Percentiles rank a stretch among this genome's conserved stretches.
Evolutionary conservation across 1,284 basidiomycete genomes (phyloP).

Genomic region (Ustilago nuda): DNA sequence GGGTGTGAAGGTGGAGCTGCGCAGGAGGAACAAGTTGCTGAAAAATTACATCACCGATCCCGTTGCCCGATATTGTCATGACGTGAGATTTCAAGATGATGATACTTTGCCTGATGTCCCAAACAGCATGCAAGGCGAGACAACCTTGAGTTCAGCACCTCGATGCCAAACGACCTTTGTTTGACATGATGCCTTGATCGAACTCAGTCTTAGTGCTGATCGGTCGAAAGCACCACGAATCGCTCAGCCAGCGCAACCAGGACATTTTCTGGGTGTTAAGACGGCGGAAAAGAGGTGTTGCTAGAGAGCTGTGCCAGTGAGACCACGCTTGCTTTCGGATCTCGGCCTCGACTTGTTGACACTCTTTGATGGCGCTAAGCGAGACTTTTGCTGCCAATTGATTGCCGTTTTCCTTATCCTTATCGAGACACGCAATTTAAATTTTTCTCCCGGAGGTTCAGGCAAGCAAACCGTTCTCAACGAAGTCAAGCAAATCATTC

Average conservation of each 20-base stretch:
- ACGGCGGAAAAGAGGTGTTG: not conserved
- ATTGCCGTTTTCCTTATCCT: constrained; percentile 1
- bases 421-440: constrained; percentile 5
- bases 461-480: no score
- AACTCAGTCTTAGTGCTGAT: no score
- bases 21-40: constrained; percentile 1
- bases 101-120: no score
- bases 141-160: no score
- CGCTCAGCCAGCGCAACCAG: no score
- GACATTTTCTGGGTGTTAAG: constrained; percentile 3
- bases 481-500: no score
- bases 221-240: no score
- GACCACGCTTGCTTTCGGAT: constrained; percentile 9
- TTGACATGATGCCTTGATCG: no score
- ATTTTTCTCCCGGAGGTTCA: not conserved
- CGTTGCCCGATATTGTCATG: not conserved
- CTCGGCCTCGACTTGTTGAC: not conserved
- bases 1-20: not conserved
- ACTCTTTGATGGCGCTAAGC: not conserved
- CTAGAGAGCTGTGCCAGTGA: not conserved
- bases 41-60: not conserved
- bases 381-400: not conserved
- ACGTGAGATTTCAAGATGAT: no score
- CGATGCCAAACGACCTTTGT: no score
- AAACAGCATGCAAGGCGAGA: no score